Evolutionary conservation across 2,329 filamentous ascomycete genomes (phyloP).

Genomic region (Xylariaceae sp.): DNA sequence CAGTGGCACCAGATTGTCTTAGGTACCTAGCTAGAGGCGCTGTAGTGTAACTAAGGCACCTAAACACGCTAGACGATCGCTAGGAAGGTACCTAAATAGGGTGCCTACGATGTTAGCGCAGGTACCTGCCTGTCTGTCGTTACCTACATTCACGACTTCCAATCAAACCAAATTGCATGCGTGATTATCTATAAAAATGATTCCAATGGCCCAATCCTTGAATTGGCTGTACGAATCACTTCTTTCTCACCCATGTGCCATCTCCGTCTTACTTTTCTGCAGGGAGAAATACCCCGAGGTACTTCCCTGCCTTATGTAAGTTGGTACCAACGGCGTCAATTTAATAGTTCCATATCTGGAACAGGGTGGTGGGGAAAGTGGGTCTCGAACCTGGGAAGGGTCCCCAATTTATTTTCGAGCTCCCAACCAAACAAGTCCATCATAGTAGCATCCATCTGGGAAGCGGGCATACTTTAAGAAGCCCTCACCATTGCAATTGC

Average conservation of each 20-base stretch:
- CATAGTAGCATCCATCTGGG: background rate
- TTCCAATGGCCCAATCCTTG: too few relatives aligned
- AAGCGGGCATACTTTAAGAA: background rate
- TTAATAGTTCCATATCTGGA: conserved; percentile 15
- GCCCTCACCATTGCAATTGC: conserved; percentile 8
- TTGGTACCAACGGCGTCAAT: conserved; percentile 2
- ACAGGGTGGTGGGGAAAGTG: conserved; percentile 9
- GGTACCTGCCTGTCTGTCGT: too few relatives aligned
- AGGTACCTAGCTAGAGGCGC: too few relatives aligned
- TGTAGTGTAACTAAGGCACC: too few relatives aligned
- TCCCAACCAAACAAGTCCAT: conserved; percentile 5
- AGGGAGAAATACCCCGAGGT: background rate
- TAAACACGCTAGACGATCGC: too few relatives aligned
- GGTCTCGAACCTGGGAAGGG: conserved; percentile 2
- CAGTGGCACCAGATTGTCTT: too few relatives aligned
- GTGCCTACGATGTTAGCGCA: too few relatives aligned
- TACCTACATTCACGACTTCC: too few relatives aligned
- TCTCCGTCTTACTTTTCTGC: background rate
- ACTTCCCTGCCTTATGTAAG: background rate
- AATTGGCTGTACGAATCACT: background rate
- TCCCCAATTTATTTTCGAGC: conserved; percentile 24
- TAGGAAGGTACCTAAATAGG: too few relatives aligned
- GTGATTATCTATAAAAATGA: too few relatives aligned
- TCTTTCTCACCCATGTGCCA: background rate
- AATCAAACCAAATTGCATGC: too few relatives aligned